Conservation (phyloP, 129 eudicot species). For the Heracleum sosnowskyi region DNA sequence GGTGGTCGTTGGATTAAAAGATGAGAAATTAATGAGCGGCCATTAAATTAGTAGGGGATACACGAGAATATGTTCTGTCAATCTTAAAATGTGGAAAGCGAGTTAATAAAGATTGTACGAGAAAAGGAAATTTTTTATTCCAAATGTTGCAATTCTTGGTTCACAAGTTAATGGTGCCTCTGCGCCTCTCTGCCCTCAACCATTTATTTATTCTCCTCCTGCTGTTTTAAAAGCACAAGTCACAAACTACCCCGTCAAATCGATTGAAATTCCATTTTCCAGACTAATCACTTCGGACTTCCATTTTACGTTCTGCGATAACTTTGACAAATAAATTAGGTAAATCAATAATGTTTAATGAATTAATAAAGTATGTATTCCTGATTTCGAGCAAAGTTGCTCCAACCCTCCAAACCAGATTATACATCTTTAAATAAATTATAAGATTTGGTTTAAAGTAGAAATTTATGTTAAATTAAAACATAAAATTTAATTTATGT, state of each 20-base stretch:
- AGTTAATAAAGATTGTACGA: neutral
- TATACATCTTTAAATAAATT: too few species aligned
- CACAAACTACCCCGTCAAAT: neutral
- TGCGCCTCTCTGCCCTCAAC: too few species aligned
- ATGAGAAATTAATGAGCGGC: slow-evolving; percentile 3
- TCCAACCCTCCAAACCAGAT: too few species aligned
- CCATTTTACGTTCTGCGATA: too few species aligned
- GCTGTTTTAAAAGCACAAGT: neutral
- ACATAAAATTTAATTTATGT: too few species aligned
- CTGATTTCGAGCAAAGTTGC: too few species aligned
- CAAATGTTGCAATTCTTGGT: slow-evolving; percentile 3
- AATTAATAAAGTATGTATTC: too few species aligned
- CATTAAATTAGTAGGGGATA: neutral
- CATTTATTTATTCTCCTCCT: neutral
- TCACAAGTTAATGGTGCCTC: neutral
- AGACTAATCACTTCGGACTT: too few species aligned
- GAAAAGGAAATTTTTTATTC: neutral
- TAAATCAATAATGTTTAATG: too few species aligned
- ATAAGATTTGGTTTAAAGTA: too few species aligned
- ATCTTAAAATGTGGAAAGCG: neutral
- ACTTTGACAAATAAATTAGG: too few species aligned
- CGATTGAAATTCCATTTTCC: neutral
- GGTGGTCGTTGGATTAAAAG: slow-evolving; percentile 1
- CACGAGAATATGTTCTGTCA: neutral
- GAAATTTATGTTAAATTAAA: too few species aligned